Evolutionary conservation across 148 eudicot species (phyloP).

Genomic region (Nepenthes gracilis): DNA sequence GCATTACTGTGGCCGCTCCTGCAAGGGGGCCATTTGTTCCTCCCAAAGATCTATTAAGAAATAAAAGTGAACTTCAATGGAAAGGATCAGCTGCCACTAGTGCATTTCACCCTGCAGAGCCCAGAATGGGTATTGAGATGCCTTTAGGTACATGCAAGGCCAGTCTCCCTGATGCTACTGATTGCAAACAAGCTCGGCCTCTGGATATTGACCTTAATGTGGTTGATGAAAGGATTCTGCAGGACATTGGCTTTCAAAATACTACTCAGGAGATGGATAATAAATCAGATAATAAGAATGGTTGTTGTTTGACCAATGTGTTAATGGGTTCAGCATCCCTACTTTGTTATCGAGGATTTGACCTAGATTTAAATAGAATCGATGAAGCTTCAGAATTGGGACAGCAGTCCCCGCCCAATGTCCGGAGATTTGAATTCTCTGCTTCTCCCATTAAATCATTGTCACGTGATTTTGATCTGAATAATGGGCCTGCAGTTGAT

Average conservation of each 20-base stretch:
- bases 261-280: slow-evolving; percentile 12
- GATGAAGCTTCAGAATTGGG: slow-evolving; percentile 53
- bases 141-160: slow-evolving; percentile 7
- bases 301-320: neutral
- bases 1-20: slow-evolving; percentile 67
- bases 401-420: slow-evolving; percentile 17
- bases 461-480: slow-evolving; percentile 55
- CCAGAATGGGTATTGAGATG: slow-evolving; percentile 41
- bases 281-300: slow-evolving; percentile 11
- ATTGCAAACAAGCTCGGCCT: slow-evolving; percentile 25
- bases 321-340: too few species aligned
- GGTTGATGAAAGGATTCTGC: slow-evolving; percentile 48
- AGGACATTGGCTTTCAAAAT: slow-evolving; percentile 37
- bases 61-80: slow-evolving; percentile 67
- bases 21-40: slow-evolving; percentile 77
- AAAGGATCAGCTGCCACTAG: slow-evolving; percentile 93
- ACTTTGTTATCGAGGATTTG: slow-evolving; percentile 34
- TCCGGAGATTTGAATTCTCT: slow-evolving; percentile 22
- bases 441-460: slow-evolving; percentile 15
- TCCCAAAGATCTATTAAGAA: slow-evolving; percentile 48
- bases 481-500: slow-evolving; percentile 60
- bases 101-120: slow-evolving; percentile 91
- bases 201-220: slow-evolving; percentile 75
- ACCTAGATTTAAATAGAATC: slow-evolving; percentile 65
- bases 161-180: slow-evolving; percentile 11